phyloP scores from a whole-genome alignment of 2,329 filamentous ascomycete genomes.

The Hymenoscyphus fraxineus region DNA sequence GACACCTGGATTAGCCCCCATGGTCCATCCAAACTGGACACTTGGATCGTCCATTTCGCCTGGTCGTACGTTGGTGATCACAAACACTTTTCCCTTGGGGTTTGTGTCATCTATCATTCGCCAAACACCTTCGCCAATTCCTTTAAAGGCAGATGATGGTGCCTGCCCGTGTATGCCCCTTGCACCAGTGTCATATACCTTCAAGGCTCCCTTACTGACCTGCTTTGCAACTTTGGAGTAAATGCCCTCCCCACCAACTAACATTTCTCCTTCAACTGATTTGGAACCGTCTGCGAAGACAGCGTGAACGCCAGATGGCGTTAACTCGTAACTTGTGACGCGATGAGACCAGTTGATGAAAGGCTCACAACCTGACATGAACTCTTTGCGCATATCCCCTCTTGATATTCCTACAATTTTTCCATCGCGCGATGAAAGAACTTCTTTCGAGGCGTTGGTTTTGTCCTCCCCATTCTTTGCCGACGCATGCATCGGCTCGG shows the following conservation, averaged over 20 bases:
- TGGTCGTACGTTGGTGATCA: constrained; percentile 62
- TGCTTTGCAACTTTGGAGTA: constrained; percentile 58
- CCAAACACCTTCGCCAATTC: constrained; percentile 61
- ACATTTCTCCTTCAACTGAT: constrained; percentile 54
- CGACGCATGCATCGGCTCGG: constrained; percentile 13
- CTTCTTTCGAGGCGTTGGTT: constrained; percentile 2
- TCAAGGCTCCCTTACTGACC: constrained; percentile 53
- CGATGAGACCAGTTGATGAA: constrained; percentile 53
- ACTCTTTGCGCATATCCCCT: constrained; percentile 59
- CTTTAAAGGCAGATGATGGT: constrained; percentile 57
- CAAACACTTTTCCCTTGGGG: constrained; percentile 44
- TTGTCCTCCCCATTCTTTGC: constrained; percentile 27
- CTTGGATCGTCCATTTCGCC: constrained; percentile 56
- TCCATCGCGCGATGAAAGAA: constrained; percentile 49
- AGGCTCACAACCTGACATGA: constrained; percentile 53
- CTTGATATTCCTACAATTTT: constrained; percentile 60
- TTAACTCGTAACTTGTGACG: constrained; percentile 57
- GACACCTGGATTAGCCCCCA: constrained; percentile 54
- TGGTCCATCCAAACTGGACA: constrained; percentile 60
- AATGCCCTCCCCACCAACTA: constrained; percentile 61
- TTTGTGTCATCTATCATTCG: constrained; percentile 47
- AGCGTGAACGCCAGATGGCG: constrained; percentile 49
- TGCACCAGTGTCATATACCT: constrained; percentile 60
- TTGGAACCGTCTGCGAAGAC: constrained; percentile 58
- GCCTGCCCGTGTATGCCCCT: constrained; percentile 64